These are phyloP conservation scores for Saraca asoca DNA, from an alignment of 331 rosid genomes.

Conservation along the genomic window DNA sequence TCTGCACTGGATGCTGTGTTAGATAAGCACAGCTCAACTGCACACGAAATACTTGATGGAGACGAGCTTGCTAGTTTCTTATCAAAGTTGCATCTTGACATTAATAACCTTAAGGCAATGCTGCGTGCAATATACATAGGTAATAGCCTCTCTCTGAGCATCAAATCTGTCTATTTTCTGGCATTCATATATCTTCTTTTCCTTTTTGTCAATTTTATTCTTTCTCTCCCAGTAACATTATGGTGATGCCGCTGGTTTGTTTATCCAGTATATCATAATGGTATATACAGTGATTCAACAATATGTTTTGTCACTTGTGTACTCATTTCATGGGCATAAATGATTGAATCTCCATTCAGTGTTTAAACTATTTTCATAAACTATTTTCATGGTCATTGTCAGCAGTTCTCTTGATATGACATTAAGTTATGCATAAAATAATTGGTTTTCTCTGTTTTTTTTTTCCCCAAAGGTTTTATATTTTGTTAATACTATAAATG, in stretches of 20 bases:
- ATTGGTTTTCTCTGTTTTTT: neutral
- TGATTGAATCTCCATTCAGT: slow-evolving; percentile 1
- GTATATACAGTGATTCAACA: too few relatives aligned
- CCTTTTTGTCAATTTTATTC: slow-evolving; percentile 1
- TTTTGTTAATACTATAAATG: slow-evolving; percentile 8
- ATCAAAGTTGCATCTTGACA: slow-evolving; percentile 67
- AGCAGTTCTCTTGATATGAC: neutral
- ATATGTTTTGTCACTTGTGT: too few relatives aligned
- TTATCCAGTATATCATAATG: neutral
- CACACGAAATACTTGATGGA: slow-evolving; percentile 80
- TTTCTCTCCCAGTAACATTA: neutral
- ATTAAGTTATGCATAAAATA: neutral
- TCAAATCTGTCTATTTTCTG: neutral
- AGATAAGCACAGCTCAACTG: slow-evolving; percentile 80
- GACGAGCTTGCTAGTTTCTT: slow-evolving; percentile 71
- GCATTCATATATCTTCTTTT: neutral
- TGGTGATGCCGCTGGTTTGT: neutral
- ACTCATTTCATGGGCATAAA: neutral
- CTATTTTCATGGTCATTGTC: neutral
- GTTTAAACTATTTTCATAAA: too few relatives aligned
- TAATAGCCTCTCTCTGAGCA: slow-evolving; percentile 27
- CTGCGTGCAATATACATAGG: slow-evolving; percentile 96
- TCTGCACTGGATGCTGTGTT: slow-evolving; percentile 75
- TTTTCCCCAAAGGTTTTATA: neutral
- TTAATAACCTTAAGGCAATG: slow-evolving; percentile 88